Base-by-base conservation (phyloP, 345 rosid genomes). In the Brassica juncea region DNA sequence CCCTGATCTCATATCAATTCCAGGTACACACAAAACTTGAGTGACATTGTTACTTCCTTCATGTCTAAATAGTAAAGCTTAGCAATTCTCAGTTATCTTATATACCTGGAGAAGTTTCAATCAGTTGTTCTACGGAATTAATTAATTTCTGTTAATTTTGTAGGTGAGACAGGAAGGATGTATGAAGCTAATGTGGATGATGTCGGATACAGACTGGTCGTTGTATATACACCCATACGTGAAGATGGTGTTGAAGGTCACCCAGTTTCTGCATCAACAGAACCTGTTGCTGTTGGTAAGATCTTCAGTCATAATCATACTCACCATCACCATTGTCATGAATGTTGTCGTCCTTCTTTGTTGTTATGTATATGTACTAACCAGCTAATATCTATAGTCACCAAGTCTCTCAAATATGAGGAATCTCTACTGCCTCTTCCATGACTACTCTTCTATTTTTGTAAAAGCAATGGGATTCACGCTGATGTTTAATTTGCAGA, bases 141-240 rank as follows among this genome's bases (percentile, higher is more conserved):
- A 49, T 66, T 35, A 5, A 30, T 63, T 75, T 73, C 28, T 39
- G 19, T 66, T 73, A 78, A 76, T 73, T 44, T 80, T 84, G 84
- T 87, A 92, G 99, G 99, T 73, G 99, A 94, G 85, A 90, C 87
- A 0, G 99, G 92, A 77, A 89, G 88, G 85, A 90, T 88, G 94
- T 94, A 94, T 49, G 97, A 94, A 86, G 97, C 97, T 72, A 92
- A 94, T 88, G 99, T 92, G n/a, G 99, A 94, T 84, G 99, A 94
- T 82, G 99, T 94, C 70, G 97, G 99, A 25, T 94, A 94, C 82
- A 87, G 99, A 79, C 73, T 94, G 63, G 99, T 94, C 39, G 95
- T 93, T 73, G 81, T 94, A 66, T 92, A 92, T 78, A 90, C 97
- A 70, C 99, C 97, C 10, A 75, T 89, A 32, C 87, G 97, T 74